phyloP scores from a whole-genome alignment of 495 filamentous ascomycete species.

The Xeromyces bisporus region DNA sequence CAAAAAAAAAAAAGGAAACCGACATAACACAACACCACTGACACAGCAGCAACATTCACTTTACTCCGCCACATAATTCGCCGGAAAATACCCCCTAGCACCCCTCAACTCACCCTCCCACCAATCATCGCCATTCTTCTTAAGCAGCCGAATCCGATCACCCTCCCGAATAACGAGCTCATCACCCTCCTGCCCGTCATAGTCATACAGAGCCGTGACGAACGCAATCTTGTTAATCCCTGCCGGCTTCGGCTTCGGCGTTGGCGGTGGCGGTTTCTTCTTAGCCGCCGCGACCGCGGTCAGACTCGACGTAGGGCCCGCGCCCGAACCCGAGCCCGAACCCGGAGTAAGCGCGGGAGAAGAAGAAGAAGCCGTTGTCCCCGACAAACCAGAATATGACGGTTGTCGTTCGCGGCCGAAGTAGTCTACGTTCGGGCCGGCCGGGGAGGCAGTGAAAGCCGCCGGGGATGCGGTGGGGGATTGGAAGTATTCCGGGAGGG shows the following conservation, averaged over 20 bases:
- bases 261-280: constrained; percentile 54
- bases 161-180: constrained; percentile 75
- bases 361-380: constrained; percentile 16
- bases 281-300: constrained; percentile 23
- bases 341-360: constrained; percentile 8
- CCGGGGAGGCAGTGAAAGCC: no score
- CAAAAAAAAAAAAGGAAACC: no score
- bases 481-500: neutral
- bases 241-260: constrained; percentile 31
- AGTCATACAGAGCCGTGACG: constrained; percentile 70
- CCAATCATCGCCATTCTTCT: constrained; percentile 86
- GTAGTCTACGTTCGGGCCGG: constrained; percentile 28
- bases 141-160: constrained; percentile 66
- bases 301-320: no score
- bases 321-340: no score
- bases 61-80: constrained; percentile 50
- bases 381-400: no score
- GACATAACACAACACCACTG: no score
- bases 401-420: constrained; percentile 28
- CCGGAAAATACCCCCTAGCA: constrained; percentile 63
- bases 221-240: constrained; percentile 34
- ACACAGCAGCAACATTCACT: no score
- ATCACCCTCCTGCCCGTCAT: constrained; percentile 50
- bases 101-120: constrained; percentile 82
- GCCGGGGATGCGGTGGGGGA: constrained; percentile 6